These are phyloP conservation scores for Lachancea waltii DNA, from an alignment of 805 yeast genomes.

Conservation along the genomic window DNA sequence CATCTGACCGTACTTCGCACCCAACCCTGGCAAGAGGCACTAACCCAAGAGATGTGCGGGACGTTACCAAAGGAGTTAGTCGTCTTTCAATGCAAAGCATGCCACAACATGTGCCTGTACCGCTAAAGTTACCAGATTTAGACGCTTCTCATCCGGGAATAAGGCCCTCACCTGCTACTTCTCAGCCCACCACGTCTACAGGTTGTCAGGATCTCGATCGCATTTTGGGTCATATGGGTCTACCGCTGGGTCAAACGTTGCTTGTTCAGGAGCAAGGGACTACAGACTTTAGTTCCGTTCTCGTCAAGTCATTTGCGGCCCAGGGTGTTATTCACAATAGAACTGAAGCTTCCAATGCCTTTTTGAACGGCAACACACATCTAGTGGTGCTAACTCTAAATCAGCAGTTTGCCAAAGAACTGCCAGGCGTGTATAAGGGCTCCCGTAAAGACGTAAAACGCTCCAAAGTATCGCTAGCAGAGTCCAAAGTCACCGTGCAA, in stretches of 20 bases:
- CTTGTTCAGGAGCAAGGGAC: slow-evolving; percentile 79
- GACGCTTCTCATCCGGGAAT: slow-evolving; percentile 45
- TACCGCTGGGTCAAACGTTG: slow-evolving; percentile 70
- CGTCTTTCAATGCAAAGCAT: slow-evolving; percentile 1
- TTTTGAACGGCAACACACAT: slow-evolving; percentile 43
- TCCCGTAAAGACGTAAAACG: slow-evolving; percentile 59
- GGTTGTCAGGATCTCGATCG: slow-evolving; percentile 75
- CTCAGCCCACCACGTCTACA: slow-evolving; percentile 72
- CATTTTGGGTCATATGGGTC: slow-evolving; percentile 71
- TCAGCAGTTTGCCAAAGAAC: slow-evolving; percentile 53
- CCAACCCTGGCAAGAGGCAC: neutral
- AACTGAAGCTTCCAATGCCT: slow-evolving; percentile 27
- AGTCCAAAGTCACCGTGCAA: slow-evolving; percentile 60
- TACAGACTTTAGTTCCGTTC: slow-evolving; percentile 75
- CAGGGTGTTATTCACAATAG: slow-evolving; percentile 71
- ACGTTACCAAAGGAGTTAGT: slow-evolving; percentile 1
- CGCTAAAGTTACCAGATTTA: neutral
- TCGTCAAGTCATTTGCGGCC: slow-evolving; percentile 63
- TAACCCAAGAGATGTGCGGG: neutral
- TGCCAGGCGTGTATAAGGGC: slow-evolving; percentile 76
- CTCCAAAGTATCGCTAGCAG: slow-evolving; percentile 48
- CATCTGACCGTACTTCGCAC: neutral
- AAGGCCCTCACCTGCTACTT: slow-evolving; percentile 66
- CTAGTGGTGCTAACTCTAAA: slow-evolving; percentile 57
- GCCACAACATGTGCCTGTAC: neutral